Evolutionary conservation across 2,329 filamentous ascomycete genomes (phyloP).

Genomic region (Ascochyta koolunga): DNA sequence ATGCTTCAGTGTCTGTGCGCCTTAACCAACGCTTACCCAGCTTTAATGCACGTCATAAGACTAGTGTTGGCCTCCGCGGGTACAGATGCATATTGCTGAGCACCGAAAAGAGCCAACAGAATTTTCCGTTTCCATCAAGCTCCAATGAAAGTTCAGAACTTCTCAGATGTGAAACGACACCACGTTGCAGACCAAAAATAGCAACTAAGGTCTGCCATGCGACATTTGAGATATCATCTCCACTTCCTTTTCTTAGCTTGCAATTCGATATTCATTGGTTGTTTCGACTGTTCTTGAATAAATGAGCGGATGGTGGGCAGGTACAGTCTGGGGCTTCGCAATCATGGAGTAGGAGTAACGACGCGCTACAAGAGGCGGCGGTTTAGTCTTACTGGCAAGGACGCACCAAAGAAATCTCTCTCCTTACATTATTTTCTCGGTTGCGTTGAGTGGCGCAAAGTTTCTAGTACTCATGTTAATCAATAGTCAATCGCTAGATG

Average conservation of each 20-base stretch:
- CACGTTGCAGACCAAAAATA: slow-evolving; percentile 15
- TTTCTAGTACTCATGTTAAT: neutral
- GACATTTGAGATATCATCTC: slow-evolving; percentile 7
- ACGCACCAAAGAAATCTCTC: neutral
- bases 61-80: slow-evolving; percentile 2
- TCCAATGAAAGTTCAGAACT: slow-evolving; percentile 7
- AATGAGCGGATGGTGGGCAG: slow-evolving; percentile 18
- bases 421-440: slow-evolving; percentile 1
- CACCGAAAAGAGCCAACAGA: neutral
- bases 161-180: slow-evolving; percentile 10
- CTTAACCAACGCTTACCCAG: neutral
- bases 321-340: slow-evolving; percentile 5
- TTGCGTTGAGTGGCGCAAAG: neutral
- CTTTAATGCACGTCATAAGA: slow-evolving; percentile 1
- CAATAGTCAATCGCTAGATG: neutral
- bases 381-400: neutral
- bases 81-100: slow-evolving; percentile 2
- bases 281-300: slow-evolving; percentile 11
- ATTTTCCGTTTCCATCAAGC: slow-evolving; percentile 2
- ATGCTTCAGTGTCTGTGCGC: neutral
- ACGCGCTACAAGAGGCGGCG: slow-evolving; percentile 13
- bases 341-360: slow-evolving; percentile 10
- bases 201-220: slow-evolving; percentile 23
- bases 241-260: slow-evolving; percentile 13
- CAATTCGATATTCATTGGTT: slow-evolving; percentile 4